Evolutionary conservation across 2,329 filamentous ascomycete species (phyloP), one percentile per base, ranked within the genome.

Genomic region (Stagonosporopsis tanaceti): DNA sequence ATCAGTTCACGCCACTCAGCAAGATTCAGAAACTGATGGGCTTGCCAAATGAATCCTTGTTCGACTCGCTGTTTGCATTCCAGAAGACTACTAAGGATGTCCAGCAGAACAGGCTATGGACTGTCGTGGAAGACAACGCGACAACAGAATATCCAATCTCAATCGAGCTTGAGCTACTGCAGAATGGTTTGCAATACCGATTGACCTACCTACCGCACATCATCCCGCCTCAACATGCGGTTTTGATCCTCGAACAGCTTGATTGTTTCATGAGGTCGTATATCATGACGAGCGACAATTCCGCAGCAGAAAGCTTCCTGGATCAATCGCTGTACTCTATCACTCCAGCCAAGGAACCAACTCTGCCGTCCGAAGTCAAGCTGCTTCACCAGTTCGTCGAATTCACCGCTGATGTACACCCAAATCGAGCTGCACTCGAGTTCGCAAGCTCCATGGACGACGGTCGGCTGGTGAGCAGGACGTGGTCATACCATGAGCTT

Each of bases 21-120:
- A 85, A 86, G 28, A 88, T 96, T 9, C 91, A 96, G 66, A 86
- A 84, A 47, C 89, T 88, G 83, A 81, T 91, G 17, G 88, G 87
- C 0, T 82, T 85, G 56, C 80, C 88, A 0, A 85, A 89, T 24
- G 82, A 85, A 6, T 79, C 84, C 0, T 80, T 95, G 0, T 97
- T 97, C 65, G 93, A 97, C 69, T 94, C 92, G 0, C 81, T 97
- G 1, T 86, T 97, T 57, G 89, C 92, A 0, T 94, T 93, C 68
- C 93, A 97, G 69, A 91, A 90, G 62, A 69, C 80, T 56, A 20
- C 61, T 8, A 53, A 28, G 9, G 63, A 77, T 48, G 17, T 63
- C 50, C 34, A 52, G 57, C 34, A 45, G 59, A 64, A 53, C 2
- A 50, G 64, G 77, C 30, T 81, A 0, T 96, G 91, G 89, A 78